Conservation (phyloP, 768 basidiomycete genomes). For the Ramaria rubella region DNA sequence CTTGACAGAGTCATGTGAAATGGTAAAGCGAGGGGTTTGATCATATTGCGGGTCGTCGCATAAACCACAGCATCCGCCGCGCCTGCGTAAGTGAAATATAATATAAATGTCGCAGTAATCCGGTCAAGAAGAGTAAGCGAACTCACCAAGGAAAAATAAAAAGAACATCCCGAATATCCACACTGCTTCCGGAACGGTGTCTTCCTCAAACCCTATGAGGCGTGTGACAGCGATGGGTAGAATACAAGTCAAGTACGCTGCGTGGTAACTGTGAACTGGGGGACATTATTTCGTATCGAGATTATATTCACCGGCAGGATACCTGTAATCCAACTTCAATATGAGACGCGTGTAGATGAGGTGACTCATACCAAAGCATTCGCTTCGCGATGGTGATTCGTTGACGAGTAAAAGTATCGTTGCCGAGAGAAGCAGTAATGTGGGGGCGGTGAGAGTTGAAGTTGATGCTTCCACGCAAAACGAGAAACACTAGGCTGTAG, state of each 20-base stretch:
- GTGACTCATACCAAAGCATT: not conserved
- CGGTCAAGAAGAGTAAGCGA: not conserved
- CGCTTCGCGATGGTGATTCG: slow-evolving; percentile 3
- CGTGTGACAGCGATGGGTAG: no score
- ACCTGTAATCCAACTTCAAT: not conserved
- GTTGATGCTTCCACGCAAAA: slow-evolving; percentile 5
- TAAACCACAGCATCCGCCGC: slow-evolving; percentile 1
- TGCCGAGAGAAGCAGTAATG: not conserved
- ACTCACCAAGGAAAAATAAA: slow-evolving; percentile 4
- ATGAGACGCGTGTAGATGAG: not conserved
- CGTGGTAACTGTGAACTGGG: not conserved
- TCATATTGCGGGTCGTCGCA: slow-evolving; percentile 2
- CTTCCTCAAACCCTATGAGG: not conserved
- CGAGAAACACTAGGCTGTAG: slow-evolving; percentile 1
- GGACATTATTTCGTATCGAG: no score
- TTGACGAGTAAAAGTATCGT: not conserved
- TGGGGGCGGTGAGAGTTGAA: not conserved
- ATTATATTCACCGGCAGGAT: slow-evolving; percentile 1
- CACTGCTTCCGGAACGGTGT: not conserved
- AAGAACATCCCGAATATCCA: slow-evolving; percentile 5
- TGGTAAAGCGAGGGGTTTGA: not conserved
- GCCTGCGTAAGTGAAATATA: not conserved
- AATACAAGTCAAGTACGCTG: slow-evolving; percentile 6
- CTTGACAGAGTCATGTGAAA: not conserved
- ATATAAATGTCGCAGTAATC: not conserved